Evolutionary conservation across 1,139 yeast species (phyloP).

Genomic region (Suhomyces guaymorum): DNA sequence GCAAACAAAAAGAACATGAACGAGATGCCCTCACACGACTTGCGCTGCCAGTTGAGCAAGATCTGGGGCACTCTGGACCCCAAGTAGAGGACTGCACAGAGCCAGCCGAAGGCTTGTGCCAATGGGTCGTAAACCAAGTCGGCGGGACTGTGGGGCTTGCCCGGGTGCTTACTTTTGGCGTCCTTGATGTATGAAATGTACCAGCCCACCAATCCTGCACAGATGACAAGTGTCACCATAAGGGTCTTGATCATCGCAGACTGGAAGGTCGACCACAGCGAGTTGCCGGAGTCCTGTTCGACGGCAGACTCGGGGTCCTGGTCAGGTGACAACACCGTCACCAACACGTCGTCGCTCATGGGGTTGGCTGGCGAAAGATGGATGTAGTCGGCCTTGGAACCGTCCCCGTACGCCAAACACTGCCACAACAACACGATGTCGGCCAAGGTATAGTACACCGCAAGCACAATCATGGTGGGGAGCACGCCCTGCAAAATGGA

Average conservation of each 20-base stretch:
- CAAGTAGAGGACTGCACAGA: conserved; percentile 80
- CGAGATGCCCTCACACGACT: conserved; percentile 90
- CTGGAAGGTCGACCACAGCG: conserved; percentile 19
- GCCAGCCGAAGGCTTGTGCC: conserved; percentile 90
- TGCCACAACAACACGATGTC: conserved; percentile 82
- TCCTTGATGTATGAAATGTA: conserved; percentile 57
- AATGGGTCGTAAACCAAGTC: conserved; percentile 62
- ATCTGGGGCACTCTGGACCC: conserved; percentile 93
- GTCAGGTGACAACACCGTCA: conserved; percentile 48
- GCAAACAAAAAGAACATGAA: conserved; percentile 91
- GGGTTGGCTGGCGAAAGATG: conserved; percentile 93
- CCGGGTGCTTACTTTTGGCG: conserved; percentile 33
- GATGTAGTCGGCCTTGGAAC: conserved; percentile 66
- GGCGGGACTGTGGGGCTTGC: conserved; percentile 29
- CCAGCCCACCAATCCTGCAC: conserved; percentile 89
- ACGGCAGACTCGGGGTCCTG: too few species aligned
- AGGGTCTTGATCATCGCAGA: conserved; percentile 51
- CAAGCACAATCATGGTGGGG: conserved; percentile 89
- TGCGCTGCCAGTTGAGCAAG: conserved; percentile 73
- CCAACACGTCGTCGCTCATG: conserved; percentile 64
- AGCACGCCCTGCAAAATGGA: conserved; percentile 84
- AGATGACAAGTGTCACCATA: conserved; percentile 67
- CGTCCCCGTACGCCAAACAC: conserved; percentile 69
- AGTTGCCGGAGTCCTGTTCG: too few species aligned
- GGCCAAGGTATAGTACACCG: conserved; percentile 88